Evolutionary conservation across 352 stramenopile genomes (phyloP), one percentile per base, ranked within the genome.

Genomic region (Pseudoperonospora humuli): DNA sequence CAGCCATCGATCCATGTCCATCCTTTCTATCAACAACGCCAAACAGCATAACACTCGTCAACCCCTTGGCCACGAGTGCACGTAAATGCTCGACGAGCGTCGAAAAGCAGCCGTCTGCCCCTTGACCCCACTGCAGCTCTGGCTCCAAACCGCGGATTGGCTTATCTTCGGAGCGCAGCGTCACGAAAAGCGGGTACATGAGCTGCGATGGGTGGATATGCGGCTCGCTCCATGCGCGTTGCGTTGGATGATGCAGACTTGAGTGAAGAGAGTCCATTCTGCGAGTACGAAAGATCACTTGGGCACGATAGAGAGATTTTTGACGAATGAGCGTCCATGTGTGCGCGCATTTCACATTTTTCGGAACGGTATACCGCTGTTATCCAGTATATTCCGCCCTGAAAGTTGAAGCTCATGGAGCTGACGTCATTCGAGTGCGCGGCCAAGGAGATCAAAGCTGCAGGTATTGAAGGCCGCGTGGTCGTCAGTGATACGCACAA

Each of bases 101-200:
- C 24, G 70, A 62, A 62, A 76, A 90, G 53, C 54, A 64, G 48
- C 75, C 77, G 33, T 82, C 67, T n/a, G 53, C 37, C 23, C 75
- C 64, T 37, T 74, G 63, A 10, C 84, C 84, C 84, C 84, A 95
- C 57, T 95, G 81, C 61, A 72, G 69, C 58, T 95, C 82, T 2
- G 84, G 84, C 59, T 88, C 79, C 20, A 95, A 66, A 0, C 84
- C 84, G 15, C 64, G 54, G 64, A 95, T 93, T 29, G 44, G 52
- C 54, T 70, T 71, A 58, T 95, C 84, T 14, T 85, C 64, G 32
- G 50, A 21, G 25, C 80, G 77, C 39, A 64, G 19, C 26, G 84
- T 95, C 48, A 93, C 77, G 53, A 95, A 95, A n/a, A 95, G 67
- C 41, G 83, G 83, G 66, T 91, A 95, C 46, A 95, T 74, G 57